phyloP scores from a whole-genome alignment of 306 rosid genomes.

The Castanea sativa region DNA sequence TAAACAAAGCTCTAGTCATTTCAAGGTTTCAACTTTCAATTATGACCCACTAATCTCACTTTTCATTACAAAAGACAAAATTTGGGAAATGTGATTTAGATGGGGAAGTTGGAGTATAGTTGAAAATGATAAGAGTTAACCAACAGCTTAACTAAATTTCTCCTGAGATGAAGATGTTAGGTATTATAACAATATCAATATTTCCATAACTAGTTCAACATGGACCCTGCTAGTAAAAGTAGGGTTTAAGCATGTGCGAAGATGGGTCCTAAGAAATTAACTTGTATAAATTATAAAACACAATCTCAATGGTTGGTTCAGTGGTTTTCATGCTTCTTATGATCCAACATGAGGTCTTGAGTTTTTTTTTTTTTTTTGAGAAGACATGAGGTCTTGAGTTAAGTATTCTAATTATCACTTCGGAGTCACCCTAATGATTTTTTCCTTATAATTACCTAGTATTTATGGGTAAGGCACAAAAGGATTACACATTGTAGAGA shows the following conservation, averaged over 20 bases:
- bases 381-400: too few relatives aligned
- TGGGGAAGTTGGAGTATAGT: not conserved
- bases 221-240: not conserved
- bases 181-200: not conserved
- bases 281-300: not conserved
- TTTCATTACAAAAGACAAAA: slow-evolving; percentile 19
- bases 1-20: not conserved
- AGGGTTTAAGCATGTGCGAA: not conserved
- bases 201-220: not conserved
- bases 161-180: not conserved
- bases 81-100: slow-evolving; percentile 1
- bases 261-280: not conserved
- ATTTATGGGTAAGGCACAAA: too few relatives aligned
- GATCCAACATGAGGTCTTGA: too few relatives aligned
- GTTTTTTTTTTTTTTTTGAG: too few relatives aligned
- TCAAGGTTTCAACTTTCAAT: slow-evolving; percentile 19
- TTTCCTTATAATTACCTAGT: too few relatives aligned
- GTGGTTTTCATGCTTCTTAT: too few relatives aligned
- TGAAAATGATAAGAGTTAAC: slow-evolving; percentile 22
- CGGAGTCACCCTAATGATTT: too few relatives aligned
- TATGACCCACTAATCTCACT: slow-evolving; percentile 10
- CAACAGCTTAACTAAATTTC: slow-evolving; percentile 10
- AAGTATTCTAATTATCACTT: too few relatives aligned
- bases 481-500: too few relatives aligned
- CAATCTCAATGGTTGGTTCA: too few relatives aligned